phyloP scores from a whole-genome alignment of 257 asterid species.

The Solanum lycopersicoides region DNA sequence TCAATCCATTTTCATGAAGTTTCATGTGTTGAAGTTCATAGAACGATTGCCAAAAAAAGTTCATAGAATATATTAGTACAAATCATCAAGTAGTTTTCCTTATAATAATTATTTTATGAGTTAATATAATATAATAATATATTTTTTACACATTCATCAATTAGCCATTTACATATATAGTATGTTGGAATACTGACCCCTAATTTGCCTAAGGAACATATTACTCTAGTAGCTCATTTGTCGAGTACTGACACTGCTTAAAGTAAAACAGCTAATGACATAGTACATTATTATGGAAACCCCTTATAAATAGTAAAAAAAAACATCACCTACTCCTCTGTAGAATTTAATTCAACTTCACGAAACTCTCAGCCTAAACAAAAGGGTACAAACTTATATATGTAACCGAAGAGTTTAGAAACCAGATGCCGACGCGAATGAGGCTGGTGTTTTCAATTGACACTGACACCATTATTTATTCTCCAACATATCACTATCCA shows the following conservation, averaged over 20 bases:
- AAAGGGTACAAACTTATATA: too few species aligned
- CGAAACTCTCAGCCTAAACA: background rate
- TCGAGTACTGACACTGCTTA: too few species aligned
- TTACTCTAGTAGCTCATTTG: too few species aligned
- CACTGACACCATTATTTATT: background rate
- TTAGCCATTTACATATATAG: background rate
- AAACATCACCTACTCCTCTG: too few species aligned
- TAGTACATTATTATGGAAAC: background rate
- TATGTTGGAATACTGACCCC: background rate
- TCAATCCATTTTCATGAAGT: background rate
- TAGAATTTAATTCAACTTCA: background rate
- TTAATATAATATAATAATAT: too few species aligned
- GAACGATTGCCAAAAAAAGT: background rate
- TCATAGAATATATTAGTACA: background rate
- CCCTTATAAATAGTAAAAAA: background rate
- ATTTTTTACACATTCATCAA: background rate
- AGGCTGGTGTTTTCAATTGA: background rate
- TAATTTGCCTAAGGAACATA: too few species aligned
- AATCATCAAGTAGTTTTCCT: background rate
- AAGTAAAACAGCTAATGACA: background rate
- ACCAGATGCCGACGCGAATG: constrained; percentile 2
- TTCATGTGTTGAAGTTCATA: background rate
- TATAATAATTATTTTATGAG: background rate
- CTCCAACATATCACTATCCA: constrained; percentile 21
- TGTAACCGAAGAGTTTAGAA: too few species aligned